Evolutionary conservation across 352 stramenopile genomes (phyloP).

Genomic region (Globisporangium acanthophoron): DNA sequence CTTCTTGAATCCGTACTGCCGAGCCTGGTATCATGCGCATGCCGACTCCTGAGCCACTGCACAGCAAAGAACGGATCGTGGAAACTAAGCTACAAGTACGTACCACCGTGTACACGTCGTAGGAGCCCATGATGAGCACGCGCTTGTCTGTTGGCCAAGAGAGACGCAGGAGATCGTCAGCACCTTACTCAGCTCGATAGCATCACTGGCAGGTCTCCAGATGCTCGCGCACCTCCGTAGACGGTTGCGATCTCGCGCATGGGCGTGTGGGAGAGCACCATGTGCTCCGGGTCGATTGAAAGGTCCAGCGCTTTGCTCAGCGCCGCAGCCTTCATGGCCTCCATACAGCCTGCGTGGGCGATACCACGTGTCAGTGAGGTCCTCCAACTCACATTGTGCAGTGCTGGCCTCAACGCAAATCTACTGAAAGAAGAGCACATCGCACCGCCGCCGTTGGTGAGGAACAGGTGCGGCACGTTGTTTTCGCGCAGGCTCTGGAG

Average conservation of each 20-base stretch:
- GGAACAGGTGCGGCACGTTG: constrained; percentile 83
- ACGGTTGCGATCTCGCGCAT: constrained; percentile 72
- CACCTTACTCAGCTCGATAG: neutral
- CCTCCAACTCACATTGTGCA: neutral
- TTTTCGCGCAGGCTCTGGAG: constrained; percentile 56
- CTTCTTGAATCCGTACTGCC: constrained; percentile 81
- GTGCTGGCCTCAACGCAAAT: no score
- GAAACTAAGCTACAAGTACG: neutral
- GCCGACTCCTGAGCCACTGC: neutral
- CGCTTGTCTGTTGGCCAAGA: constrained; percentile 37
- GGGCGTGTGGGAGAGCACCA: constrained; percentile 87
- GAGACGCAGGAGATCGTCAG: neutral
- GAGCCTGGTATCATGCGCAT: constrained; percentile 17
- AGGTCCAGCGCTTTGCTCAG: constrained; percentile 57
- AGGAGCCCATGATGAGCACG: constrained; percentile 85
- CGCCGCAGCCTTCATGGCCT: constrained; percentile 76
- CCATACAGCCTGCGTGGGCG: constrained; percentile 53
- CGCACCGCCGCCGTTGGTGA: constrained; percentile 84
- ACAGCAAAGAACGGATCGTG: neutral
- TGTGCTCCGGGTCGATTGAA: constrained; percentile 61
- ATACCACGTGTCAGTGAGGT: neutral
- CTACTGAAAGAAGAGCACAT: neutral
- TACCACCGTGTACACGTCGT: constrained; percentile 79
- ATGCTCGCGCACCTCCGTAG: constrained; percentile 36
- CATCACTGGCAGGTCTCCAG: neutral